Conservation (phyloP, 371 early-diverging fungal genomes). For the Dentiscutata heterogama region DNA sequence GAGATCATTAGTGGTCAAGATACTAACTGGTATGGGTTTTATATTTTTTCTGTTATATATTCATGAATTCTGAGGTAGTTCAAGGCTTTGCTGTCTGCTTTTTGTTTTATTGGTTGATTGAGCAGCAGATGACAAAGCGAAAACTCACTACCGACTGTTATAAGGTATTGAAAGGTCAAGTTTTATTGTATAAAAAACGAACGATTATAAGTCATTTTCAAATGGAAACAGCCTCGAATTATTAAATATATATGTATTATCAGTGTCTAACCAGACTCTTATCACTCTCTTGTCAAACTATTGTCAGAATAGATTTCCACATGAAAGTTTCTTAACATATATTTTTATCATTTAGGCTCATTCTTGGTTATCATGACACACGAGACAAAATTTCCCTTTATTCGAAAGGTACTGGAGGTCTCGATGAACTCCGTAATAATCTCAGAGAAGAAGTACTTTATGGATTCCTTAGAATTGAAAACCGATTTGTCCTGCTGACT, state of each 20-base stretch:
- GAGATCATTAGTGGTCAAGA: constrained; percentile 62
- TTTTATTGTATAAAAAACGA: no score
- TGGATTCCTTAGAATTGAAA: constrained; percentile 72
- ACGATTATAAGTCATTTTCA: no score
- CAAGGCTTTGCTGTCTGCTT: not conserved
- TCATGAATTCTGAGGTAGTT: not conserved
- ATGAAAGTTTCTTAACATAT: not conserved
- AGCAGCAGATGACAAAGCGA: no score
- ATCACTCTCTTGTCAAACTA: no score
- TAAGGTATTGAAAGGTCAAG: no score
- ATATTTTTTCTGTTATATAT: not conserved
- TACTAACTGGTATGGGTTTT: constrained; percentile 26
- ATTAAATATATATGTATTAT: no score
- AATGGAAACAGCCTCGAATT: no score
- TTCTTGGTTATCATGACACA: constrained; percentile 77
- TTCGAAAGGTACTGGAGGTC: constrained; percentile 66
- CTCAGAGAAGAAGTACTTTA: constrained; percentile 73
- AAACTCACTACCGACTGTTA: no score
- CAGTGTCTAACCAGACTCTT: no score
- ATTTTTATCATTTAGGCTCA: constrained; percentile 60
- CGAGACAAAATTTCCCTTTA: constrained; percentile 76
- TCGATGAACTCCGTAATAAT: constrained; percentile 69
- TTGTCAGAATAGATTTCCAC: no score
- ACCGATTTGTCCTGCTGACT: constrained; percentile 68
- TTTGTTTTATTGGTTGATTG: not conserved